These are phyloP conservation scores for Tubosaeta brunneosetosa DNA, from an alignment of 768 basidiomycete genomes.

Conservation along the genomic window DNA sequence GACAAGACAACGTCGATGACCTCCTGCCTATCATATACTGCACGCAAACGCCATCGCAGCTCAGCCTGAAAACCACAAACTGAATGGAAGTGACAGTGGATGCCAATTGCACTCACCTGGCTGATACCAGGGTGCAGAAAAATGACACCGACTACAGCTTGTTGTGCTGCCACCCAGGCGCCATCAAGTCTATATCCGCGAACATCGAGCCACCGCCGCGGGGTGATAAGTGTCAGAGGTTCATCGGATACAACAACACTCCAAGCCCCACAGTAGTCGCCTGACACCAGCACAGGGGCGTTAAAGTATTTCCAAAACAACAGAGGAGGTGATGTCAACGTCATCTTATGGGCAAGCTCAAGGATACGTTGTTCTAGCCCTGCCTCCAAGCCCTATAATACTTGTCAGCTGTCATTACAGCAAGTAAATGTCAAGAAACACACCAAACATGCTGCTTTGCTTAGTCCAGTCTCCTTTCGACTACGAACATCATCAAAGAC, in stretches of 20 bases:
- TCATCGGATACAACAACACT: slow-evolving; percentile 47
- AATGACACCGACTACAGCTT: slow-evolving; percentile 62
- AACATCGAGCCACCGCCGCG: slow-evolving; percentile 76
- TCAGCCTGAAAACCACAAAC: slow-evolving; percentile 44
- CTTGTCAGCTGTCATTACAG: neutral
- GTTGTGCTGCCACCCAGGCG: slow-evolving; percentile 68
- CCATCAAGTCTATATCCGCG: slow-evolving; percentile 55
- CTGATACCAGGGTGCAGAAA: slow-evolving; percentile 70
- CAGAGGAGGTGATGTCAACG: slow-evolving; percentile 47
- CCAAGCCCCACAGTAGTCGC: slow-evolving; percentile 50
- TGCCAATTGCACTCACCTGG: slow-evolving; percentile 44
- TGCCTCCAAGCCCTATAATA: slow-evolving; percentile 8
- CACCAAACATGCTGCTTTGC: slow-evolving; percentile 30
- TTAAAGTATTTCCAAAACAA: slow-evolving; percentile 67
- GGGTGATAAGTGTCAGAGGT: slow-evolving; percentile 47
- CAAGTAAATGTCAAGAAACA: slow-evolving; percentile 10
- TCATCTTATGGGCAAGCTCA: slow-evolving; percentile 39
- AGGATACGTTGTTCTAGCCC: slow-evolving; percentile 24
- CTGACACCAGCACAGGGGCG: slow-evolving; percentile 51
- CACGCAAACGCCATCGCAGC: slow-evolving; percentile 64
- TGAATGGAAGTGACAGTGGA: slow-evolving; percentile 5
- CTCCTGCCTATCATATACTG: slow-evolving; percentile 74
- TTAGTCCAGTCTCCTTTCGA: slow-evolving; percentile 23
- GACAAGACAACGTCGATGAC: slow-evolving; percentile 55
- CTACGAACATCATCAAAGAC: slow-evolving; percentile 15